phyloP scores from a whole-genome alignment of 2,329 filamentous ascomycete species.

The Massarina eburnea region DNA sequence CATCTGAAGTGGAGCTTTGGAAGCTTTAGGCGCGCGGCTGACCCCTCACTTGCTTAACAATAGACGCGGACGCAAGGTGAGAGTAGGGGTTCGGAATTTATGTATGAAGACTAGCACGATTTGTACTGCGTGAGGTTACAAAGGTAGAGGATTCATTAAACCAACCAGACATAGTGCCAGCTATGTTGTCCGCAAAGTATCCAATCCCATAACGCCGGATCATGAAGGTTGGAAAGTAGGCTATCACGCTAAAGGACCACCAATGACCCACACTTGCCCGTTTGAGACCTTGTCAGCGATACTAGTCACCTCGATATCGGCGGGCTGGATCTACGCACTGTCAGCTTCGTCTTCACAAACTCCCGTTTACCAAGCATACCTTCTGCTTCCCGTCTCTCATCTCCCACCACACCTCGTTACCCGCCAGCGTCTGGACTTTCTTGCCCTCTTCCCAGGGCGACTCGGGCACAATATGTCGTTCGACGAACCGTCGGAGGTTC shows the following conservation, averaged over 20 bases:
- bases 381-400: slow-evolving; percentile 65
- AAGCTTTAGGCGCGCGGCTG: not conserved
- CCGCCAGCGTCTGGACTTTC: slow-evolving; percentile 68
- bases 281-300: slow-evolving; percentile 79
- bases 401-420: slow-evolving; percentile 82
- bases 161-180: not conserved
- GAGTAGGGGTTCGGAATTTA: not conserved
- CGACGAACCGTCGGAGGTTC: slow-evolving; percentile 80
- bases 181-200: not conserved
- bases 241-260: slow-evolving; percentile 55
- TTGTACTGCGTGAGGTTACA: too few relatives aligned
- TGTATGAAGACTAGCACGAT: not conserved
- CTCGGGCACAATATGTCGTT: slow-evolving; percentile 75
- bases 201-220: not conserved
- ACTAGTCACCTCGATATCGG: slow-evolving; percentile 72
- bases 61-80: not conserved
- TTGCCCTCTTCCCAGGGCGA: slow-evolving; percentile 74
- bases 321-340: slow-evolving; percentile 68
- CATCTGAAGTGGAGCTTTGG: not conserved
- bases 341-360: slow-evolving; percentile 8
- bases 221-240: not conserved
- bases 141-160: too few relatives aligned
- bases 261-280: slow-evolving; percentile 82
- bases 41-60: slow-evolving; percentile 11
- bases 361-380: slow-evolving; percentile 51